A percentile compares a stretch with the other conserved stretches of the same genome.
Conservation (phyloP, 768 basidiomycete genomes). For the Suillus americanus region DNA sequence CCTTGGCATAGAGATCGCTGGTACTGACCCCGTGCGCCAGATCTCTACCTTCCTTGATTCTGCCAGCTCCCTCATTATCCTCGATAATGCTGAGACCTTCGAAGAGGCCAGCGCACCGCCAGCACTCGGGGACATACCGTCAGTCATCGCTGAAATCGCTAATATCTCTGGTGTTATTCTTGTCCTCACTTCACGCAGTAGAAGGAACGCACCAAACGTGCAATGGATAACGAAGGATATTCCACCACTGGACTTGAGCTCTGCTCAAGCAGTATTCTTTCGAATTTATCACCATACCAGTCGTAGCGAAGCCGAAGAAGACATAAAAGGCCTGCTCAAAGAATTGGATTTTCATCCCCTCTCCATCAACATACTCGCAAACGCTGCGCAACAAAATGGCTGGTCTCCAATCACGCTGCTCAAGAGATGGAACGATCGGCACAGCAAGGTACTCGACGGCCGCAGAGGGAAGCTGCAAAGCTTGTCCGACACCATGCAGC, state of each 20-base stretch:
- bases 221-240: not conserved
- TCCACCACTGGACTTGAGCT: not conserved
- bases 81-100: constrained; percentile 1
- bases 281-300: not conserved
- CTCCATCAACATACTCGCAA: not conserved
- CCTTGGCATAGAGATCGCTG: not conserved
- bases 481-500: not conserved
- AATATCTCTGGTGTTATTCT: not conserved
- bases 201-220: not conserved
- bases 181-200: not conserved
- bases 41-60: not conserved
- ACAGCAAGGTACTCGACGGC: not conserved
- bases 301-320: not conserved
- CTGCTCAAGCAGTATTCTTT: not conserved
- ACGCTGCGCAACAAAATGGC: not conserved
- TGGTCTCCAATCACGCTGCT: not conserved
- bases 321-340: not conserved
- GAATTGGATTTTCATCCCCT: not conserved
- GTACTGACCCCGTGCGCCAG: not conserved
- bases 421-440: not conserved
- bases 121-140: not conserved
- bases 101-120: not conserved
- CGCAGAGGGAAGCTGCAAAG: not conserved
- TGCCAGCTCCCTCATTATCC: not conserved
- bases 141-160: not conserved